A percentile compares a stretch with the other conserved stretches of the same genome.
Evolutionary conservation across 2,329 filamentous ascomycete species (phyloP).

Genomic region (Gnomoniopsis smithogilvyi): DNA sequence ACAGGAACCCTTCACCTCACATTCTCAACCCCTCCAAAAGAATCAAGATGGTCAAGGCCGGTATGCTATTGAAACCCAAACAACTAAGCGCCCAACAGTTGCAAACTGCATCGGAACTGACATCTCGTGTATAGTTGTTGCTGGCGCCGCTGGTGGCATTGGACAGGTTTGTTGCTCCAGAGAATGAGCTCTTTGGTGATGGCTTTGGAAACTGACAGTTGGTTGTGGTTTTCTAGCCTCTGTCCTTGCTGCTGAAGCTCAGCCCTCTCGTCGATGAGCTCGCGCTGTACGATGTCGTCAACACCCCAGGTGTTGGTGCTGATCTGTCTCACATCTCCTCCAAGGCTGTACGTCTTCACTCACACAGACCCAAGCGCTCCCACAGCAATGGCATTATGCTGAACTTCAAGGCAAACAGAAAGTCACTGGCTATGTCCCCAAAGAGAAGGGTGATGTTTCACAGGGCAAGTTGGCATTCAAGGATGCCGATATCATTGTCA

Average conservation of each 20-base stretch:
- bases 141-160: constrained; percentile 97
- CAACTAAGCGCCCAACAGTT: constrained; percentile 8
- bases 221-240: constrained; percentile 57
- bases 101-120: constrained; percentile 16
- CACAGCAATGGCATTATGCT: background rate
- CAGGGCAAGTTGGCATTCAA: constrained; percentile 73
- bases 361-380: background rate
- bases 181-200: constrained; percentile 1
- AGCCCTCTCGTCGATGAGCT: constrained; percentile 87
- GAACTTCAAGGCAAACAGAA: constrained; percentile 50
- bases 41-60: constrained; percentile 37
- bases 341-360: constrained; percentile 58
- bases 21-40: constrained; percentile 8
- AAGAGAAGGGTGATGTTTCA: constrained; percentile 66
- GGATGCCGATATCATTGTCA: constrained; percentile 92
- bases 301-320: constrained; percentile 92
- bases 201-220: background rate
- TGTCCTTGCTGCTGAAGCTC: constrained; percentile 94
- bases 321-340: constrained; percentile 98
- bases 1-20: constrained; percentile 24
- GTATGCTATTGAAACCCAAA: constrained; percentile 21
- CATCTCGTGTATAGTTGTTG: constrained; percentile 59
- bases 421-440: constrained; percentile 83
- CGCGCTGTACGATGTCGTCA: constrained; percentile 98
- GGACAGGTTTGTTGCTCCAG: constrained; percentile 68